Evolutionary conservation across 108 stramenopile genomes (phyloP), one percentile per base, ranked within the genome.

Genomic region (Pseudonitzschia delicatissima): DNA sequence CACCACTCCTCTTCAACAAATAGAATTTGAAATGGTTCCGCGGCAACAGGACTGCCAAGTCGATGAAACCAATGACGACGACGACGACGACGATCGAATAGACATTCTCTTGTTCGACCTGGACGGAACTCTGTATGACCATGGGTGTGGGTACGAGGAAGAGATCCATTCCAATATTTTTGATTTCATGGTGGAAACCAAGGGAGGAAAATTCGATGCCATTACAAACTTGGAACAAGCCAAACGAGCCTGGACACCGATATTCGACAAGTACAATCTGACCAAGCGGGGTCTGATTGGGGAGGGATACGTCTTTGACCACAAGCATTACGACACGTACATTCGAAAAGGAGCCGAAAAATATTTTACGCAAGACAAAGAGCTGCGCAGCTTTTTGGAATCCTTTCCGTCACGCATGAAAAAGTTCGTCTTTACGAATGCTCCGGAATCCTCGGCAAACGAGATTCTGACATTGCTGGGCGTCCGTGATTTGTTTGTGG

Each of bases 41-140:
- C 42, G 42, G 42, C 42, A 44, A 44, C 42, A 44, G 3, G 42
- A 44, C 7, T 5, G 13, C n/a, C 17, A 44, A 44, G 42, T n/a
- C 4, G 42, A 44, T n/a, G 42, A 44, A 7, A 44, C 3, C 42
- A 15, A 33, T 29, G 26, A 33, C 26, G 29, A 53, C 4, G 3
- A 55, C 15, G 53, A 33, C 55, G n/a, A 42, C 13, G 60, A 61
- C 37, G 47, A 49, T 9, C 0, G 32, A 11, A 47, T 71, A 39
- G 68, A 74, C 23, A 0, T 74, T 2, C 47, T 78, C 5, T 64
- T 78, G 36, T 78, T 78, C 51, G 77, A 78, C 39, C 53, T 78
- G 42, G 77, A 78, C 57, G 77, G 77, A 34, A 78, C 77, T 13
- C 57, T 78, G 29, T 78, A 78, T 45, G 77, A 78, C 53, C 65